A percentile compares a stretch with the other conserved stretches of the same genome.
phyloP scores from a whole-genome alignment of 2,329 filamentous ascomycete genomes.

The Sclerotinia sclerotiorum region DNA sequence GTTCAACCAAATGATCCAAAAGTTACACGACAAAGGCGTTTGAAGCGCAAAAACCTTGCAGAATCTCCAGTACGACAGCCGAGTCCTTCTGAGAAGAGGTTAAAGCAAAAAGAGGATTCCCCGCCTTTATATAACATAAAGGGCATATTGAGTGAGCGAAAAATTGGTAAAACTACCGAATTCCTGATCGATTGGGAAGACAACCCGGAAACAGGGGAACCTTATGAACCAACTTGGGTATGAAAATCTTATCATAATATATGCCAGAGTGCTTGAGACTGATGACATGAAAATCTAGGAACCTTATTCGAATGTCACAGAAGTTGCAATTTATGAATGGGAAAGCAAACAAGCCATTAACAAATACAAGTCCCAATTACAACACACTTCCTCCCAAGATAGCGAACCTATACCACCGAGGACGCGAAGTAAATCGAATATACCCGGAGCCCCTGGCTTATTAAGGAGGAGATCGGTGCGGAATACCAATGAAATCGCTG shows the following conservation, averaged over 20 bases:
- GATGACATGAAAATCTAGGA: slow-evolving; percentile 29
- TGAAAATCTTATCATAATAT: slow-evolving; percentile 20
- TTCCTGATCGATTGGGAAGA: slow-evolving; percentile 60
- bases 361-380: neutral
- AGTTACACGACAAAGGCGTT: slow-evolving; percentile 8
- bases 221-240: slow-evolving; percentile 55
- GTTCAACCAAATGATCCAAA: slow-evolving; percentile 9
- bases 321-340: slow-evolving; percentile 23
- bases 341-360: neutral
- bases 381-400: slow-evolving; percentile 18
- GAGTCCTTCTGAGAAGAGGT: neutral
- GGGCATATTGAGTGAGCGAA: slow-evolving; percentile 29
- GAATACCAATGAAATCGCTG: slow-evolving; percentile 24
- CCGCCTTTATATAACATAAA: slow-evolving; percentile 19
- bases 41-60: slow-evolving; percentile 12
- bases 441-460: neutral
- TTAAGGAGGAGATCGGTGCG: slow-evolving; percentile 17
- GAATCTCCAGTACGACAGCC: neutral
- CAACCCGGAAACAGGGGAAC: slow-evolving; percentile 49
- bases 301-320: slow-evolving; percentile 29
- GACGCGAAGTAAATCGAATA: slow-evolving; percentile 27
- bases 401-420: slow-evolving; percentile 29
- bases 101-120: neutral
- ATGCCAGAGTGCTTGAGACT: neutral
- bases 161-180: slow-evolving; percentile 32